Percentiles rank a stretch among this genome's conserved stretches.
Evolutionary conservation across 2,329 filamentous ascomycete species (phyloP).

Genomic region (Colletotrichum musicola): DNA sequence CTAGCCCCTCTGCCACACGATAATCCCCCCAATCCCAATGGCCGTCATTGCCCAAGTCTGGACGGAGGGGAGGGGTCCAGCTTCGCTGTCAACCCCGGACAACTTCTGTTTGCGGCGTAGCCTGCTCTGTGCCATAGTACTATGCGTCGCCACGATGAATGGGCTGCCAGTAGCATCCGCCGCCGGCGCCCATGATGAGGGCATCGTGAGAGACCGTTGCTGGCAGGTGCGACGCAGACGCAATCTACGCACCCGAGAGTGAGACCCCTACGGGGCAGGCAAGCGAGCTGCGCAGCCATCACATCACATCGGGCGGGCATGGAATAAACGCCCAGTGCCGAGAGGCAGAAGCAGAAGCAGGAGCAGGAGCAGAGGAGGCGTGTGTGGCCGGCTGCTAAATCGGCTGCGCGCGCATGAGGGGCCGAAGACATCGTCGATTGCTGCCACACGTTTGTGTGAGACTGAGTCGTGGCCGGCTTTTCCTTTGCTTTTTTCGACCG

Average conservation of each 20-base stretch:
- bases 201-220: background rate
- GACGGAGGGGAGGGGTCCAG: background rate
- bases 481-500: conserved; percentile 1
- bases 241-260: background rate
- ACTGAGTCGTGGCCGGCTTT: conserved; percentile 17
- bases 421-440: conserved; percentile 22
- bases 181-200: background rate
- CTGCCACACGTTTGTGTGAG: conserved; percentile 18
- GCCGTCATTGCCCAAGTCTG: background rate
- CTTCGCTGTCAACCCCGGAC: conserved; percentile 19
- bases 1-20: background rate
- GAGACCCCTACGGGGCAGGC: background rate
- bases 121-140: background rate
- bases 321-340: background rate
- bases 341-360: background rate
- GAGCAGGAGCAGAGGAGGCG: too few species aligned
- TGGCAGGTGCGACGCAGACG: conserved; percentile 6
- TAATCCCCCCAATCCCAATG: conserved; percentile 11
- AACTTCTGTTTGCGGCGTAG: conserved; percentile 28
- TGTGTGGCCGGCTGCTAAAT: background rate
- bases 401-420: conserved; percentile 17
- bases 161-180: background rate
- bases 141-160: background rate
- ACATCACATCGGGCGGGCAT: too few species aligned
- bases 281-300: background rate